phyloP scores from a whole-genome alignment of 2,329 filamentous ascomycete species.

The Lachnellula occidentalis region DNA sequence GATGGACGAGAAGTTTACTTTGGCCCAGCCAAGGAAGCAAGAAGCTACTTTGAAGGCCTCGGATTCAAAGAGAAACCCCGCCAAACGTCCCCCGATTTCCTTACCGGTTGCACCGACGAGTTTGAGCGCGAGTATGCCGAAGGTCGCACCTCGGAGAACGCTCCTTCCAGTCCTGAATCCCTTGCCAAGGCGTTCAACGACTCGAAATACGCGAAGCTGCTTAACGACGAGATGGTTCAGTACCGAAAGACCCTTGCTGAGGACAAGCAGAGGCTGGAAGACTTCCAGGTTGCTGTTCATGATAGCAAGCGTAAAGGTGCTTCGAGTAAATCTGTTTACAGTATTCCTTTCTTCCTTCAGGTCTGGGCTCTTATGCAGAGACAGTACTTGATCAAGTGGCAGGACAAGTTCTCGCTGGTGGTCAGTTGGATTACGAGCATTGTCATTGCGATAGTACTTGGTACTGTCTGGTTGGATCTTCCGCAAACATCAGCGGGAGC shows the following conservation, averaged over 20 bases:
- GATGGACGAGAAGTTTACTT: slow-evolving; percentile 61
- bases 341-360: slow-evolving; percentile 76
- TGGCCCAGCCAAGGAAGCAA: slow-evolving; percentile 50
- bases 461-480: slow-evolving; percentile 72
- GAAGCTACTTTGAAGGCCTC: slow-evolving; percentile 56
- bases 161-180: slow-evolving; percentile 61
- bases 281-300: slow-evolving; percentile 69
- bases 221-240: slow-evolving; percentile 60
- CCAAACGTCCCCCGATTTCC: slow-evolving; percentile 58
- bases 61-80: slow-evolving; percentile 57
- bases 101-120: slow-evolving; percentile 70
- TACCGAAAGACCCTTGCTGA: slow-evolving; percentile 62
- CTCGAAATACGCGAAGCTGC: slow-evolving; percentile 51
- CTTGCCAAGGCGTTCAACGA: slow-evolving; percentile 65
- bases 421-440: slow-evolving; percentile 69
- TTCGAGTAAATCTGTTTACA: slow-evolving; percentile 69
- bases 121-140: slow-evolving; percentile 73
- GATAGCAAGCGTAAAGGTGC: slow-evolving; percentile 76
- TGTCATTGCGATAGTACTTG: slow-evolving; percentile 71
- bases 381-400: slow-evolving; percentile 80
- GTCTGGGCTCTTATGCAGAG: slow-evolving; percentile 79
- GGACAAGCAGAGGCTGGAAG: slow-evolving; percentile 64
- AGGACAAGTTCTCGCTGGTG: slow-evolving; percentile 72
- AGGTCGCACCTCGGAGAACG: slow-evolving; percentile 59
- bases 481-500: slow-evolving; percentile 61